phyloP scores from a whole-genome alignment of 768 basidiomycete species.

The Terana coerulea region DNA sequence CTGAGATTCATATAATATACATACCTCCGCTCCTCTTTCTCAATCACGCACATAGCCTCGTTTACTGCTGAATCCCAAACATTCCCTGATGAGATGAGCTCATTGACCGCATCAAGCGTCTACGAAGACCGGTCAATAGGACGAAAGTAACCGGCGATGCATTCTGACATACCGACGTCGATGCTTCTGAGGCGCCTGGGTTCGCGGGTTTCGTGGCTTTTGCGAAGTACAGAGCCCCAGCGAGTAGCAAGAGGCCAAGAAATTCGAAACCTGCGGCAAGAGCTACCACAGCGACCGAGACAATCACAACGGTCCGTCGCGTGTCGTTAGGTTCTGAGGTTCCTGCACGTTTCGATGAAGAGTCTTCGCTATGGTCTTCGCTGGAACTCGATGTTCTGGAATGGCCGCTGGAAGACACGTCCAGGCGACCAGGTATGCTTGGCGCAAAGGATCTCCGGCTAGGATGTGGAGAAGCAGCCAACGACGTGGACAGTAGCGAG shows the following conservation, averaged over 20 bases:
- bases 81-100: constrained; percentile 62
- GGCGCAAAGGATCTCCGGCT: constrained; percentile 19
- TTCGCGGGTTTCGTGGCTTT: background rate
- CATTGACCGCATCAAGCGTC: constrained; percentile 64
- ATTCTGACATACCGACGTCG: background rate
- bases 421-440: constrained; percentile 19
- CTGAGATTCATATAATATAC: background rate
- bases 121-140: constrained; percentile 29
- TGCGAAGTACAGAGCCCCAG: constrained; percentile 16
- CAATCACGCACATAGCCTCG: constrained; percentile 60
- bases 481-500: constrained; percentile 59
- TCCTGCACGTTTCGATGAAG: background rate
- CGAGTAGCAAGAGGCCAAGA: constrained; percentile 18
- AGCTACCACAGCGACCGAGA: constrained; percentile 20
- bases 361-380: constrained; percentile 6
- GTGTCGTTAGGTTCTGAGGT: constrained; percentile 8
- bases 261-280: constrained; percentile 21
- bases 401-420: constrained; percentile 6
- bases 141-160: too few relatives aligned
- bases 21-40: constrained; percentile 69
- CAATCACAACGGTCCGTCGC: constrained; percentile 15
- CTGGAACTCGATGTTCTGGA: constrained; percentile 11
- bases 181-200: background rate
- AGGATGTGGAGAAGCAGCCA: constrained; percentile 36
- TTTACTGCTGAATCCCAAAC: constrained; percentile 74